Percentiles rank a stretch among this genome's conserved stretches.
phyloP scores from a whole-genome alignment of 148 eudicot species.

The Dianthus caryophyllus region DNA sequence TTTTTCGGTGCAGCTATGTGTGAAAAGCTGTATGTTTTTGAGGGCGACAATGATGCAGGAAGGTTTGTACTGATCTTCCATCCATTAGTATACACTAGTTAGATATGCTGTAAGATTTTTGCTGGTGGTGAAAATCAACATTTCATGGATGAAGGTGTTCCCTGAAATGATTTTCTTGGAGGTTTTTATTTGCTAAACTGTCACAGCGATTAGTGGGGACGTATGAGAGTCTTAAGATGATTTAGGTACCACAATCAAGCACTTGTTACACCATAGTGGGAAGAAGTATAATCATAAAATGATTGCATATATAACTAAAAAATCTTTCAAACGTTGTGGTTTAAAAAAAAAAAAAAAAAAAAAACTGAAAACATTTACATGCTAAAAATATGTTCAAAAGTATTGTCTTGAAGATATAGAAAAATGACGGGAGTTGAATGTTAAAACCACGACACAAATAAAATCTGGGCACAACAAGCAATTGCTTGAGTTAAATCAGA shows the following conservation, averaged over 20 bases:
- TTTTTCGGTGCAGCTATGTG: conserved; percentile 55
- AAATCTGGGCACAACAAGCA: neutral
- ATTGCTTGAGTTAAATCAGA: neutral
- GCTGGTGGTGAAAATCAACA: neutral
- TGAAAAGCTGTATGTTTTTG: conserved; percentile 54
- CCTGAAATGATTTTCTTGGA: neutral
- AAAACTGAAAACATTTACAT: no score
- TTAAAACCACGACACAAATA: no score
- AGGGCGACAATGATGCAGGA: conserved; percentile 80
- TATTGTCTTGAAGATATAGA: no score
- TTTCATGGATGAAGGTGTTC: neutral
- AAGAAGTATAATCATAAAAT: no score
- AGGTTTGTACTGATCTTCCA: conserved; percentile 40
- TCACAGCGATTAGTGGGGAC: neutral
- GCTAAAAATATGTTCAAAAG: no score
- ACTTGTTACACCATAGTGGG: no score
- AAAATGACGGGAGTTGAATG: no score
- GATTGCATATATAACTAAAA: no score
- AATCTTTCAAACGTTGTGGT: no score
- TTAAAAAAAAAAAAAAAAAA: no score
- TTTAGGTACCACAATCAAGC: neutral
- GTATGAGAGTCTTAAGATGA: neutral
- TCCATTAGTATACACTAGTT: neutral
- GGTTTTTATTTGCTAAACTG: neutral
- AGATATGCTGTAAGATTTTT: neutral